phyloP scores from a whole-genome alignment of 768 basidiomycete genomes.

The Termitomyces titanicus region DNA sequence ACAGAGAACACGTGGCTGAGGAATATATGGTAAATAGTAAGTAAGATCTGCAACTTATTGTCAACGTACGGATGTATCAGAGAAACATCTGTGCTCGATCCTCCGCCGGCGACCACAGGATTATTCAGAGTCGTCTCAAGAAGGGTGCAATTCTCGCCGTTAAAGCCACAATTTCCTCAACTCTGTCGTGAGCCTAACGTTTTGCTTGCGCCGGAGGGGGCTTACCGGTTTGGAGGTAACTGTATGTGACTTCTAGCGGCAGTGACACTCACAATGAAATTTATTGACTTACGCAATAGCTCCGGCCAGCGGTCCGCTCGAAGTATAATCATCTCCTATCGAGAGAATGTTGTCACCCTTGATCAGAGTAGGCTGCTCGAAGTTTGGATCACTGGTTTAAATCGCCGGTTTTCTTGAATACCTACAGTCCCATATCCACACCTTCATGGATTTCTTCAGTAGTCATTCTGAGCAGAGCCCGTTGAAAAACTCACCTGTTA shows the following conservation, averaged over 20 bases:
- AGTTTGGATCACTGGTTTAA: neutral
- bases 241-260: neutral
- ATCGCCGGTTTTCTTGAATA: neutral
- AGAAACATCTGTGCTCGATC: slow-evolving; percentile 33
- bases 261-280: neutral
- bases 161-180: slow-evolving; percentile 31
- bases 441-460: slow-evolving; percentile 11
- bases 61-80: slow-evolving; percentile 41
- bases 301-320: slow-evolving; percentile 22
- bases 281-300: slow-evolving; percentile 32
- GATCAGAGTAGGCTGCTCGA: slow-evolving; percentile 25
- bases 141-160: slow-evolving; percentile 36
- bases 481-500: slow-evolving; percentile 21
- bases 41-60: neutral
- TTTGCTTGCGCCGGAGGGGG: neutral
- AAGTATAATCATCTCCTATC: slow-evolving; percentile 24
- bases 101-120: slow-evolving; percentile 24
- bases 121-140: slow-evolving; percentile 35
- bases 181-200: neutral
- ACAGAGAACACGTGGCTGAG: slow-evolving; percentile 37
- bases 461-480: neutral
- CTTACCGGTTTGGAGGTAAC: slow-evolving; percentile 28
- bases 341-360: slow-evolving; percentile 27
- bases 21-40: slow-evolving; percentile 2
- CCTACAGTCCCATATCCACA: slow-evolving; percentile 32